A percentile compares a stretch with the other conserved stretches of the same genome.
Conservation (phyloP, 2,329 filamentous ascomycete species). For the Pyrenophora teres region DNA sequence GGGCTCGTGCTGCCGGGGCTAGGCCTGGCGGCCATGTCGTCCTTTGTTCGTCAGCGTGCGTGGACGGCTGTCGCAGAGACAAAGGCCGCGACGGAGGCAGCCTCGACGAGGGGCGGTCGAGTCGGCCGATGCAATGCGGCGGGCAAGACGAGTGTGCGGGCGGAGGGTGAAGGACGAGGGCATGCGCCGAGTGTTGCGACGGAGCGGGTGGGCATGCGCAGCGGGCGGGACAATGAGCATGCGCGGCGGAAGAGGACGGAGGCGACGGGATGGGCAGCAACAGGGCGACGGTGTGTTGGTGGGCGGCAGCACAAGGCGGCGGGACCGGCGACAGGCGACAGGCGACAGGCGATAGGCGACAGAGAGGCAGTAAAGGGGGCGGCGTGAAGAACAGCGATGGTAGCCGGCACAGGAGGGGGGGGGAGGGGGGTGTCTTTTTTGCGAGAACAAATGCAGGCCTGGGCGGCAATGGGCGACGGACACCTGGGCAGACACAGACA, state of each 20-base stretch:
- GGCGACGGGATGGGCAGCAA: constrained; percentile 7
- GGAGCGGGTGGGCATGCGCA: neutral
- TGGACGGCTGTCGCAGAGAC: constrained; percentile 34
- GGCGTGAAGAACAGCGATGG: constrained; percentile 34
- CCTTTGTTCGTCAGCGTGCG: constrained; percentile 40
- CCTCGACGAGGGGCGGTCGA: constrained; percentile 6
- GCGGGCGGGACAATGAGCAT: constrained; percentile 14
- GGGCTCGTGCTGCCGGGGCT: constrained; percentile 51
- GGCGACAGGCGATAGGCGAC: constrained; percentile 3
- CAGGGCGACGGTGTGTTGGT: neutral
- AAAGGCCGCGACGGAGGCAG: constrained; percentile 33
- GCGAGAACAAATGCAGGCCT: constrained; percentile 16
- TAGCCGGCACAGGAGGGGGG: constrained; percentile 20
- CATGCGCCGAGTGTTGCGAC: too few species aligned
- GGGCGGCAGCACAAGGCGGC: too few species aligned
- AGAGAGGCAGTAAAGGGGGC: constrained; percentile 27
- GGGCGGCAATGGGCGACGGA: constrained; percentile 14
- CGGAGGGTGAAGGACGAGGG: too few species aligned
- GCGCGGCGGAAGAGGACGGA: constrained; percentile 12
- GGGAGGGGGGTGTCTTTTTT: constrained; percentile 14
- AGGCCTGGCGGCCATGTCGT: constrained; percentile 48
- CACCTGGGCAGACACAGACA: too few species aligned
- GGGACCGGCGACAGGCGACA: neutral
- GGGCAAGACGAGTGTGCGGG: constrained; percentile 11
- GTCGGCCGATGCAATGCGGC: constrained; percentile 27